Evolutionary conservation across 2,329 filamentous ascomycete species (phyloP), one percentile per base, ranked within the genome.

Genomic region (Microsporum audouinii): DNA sequence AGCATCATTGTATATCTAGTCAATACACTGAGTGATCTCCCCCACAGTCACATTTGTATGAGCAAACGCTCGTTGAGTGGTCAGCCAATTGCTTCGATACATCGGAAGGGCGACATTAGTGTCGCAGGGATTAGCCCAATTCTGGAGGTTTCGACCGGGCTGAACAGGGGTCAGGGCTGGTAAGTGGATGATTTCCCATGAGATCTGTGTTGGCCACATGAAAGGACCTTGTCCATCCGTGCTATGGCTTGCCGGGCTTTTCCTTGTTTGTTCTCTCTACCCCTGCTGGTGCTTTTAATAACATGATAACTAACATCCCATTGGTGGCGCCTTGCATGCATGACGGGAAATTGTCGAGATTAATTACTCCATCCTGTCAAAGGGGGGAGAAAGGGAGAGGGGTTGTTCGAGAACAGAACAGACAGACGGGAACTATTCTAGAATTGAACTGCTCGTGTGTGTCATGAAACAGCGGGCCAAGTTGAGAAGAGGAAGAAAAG

Each of bases 301-400:
- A 53, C 49, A 53, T 34, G 49, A 53, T 33, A 33, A n/a, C 49
- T 12, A 53, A 34, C 49, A 27, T n/a, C 49, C 27, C 33, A 53
- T 53, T 53, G 49, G 49, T 34, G 49, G 49, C 49, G 29, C 49
- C 49, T n/a, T 53, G 49, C 49, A 53, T 34, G 49, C 49, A 53
- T 33, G 39, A 34, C 49, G 49, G 49, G 49, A 33, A 34, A 33
- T 33, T 34, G 49, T 33, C 49, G 17, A 33, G 49, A 33, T 33
- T 33, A 31, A 5, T 53, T 17, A 27, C 17, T 53, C 10, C 49
- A 7, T 27, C 49, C 27, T 5, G 12, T 34, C 39, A 43, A 43
- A 43, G 39, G 39, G 17, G 17, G 39, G 14, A n/a, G 17, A 5
- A 47, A 17, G 17, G 27, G 49, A 33, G 49, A 10, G 27, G 17